Evolutionary conservation across 768 basidiomycete species (phyloP).

Genomic region (Pleurotus giganteus): DNA sequence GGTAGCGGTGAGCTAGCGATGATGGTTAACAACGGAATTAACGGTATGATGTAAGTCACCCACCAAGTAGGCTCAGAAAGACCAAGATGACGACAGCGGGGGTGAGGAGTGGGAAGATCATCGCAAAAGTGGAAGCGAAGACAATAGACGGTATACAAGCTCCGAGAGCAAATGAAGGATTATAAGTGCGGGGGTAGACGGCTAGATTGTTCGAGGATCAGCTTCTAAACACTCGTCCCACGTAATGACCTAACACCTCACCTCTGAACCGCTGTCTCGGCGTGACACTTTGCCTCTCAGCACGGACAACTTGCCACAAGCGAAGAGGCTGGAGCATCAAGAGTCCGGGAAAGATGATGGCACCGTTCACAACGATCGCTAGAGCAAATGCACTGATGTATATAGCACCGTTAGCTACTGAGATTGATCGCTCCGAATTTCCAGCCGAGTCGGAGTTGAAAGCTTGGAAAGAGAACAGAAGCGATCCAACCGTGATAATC

Average conservation of each 20-base stretch:
- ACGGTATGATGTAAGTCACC: conserved; percentile 18
- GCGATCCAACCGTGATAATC: conserved; percentile 64
- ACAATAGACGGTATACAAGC: conserved; percentile 67
- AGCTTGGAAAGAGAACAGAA: conserved; percentile 65
- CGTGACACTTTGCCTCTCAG: conserved; percentile 61
- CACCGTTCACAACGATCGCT: conserved; percentile 57
- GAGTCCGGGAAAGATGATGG: conserved; percentile 68
- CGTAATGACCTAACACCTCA: conserved; percentile 32
- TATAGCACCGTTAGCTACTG: conserved; percentile 67
- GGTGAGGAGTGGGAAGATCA: conserved; percentile 76
- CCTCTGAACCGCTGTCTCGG: conserved; percentile 80
- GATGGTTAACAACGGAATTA: neutral
- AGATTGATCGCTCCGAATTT: conserved; percentile 29
- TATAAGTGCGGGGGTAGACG: conserved; percentile 68
- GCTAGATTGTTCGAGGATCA: conserved; percentile 34
- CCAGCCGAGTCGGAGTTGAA: conserved; percentile 35
- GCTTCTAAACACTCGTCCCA: neutral
- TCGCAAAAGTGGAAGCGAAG: conserved; percentile 69
- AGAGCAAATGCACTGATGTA: conserved; percentile 66
- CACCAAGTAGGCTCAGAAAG: conserved; percentile 65
- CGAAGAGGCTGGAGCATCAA: conserved; percentile 71
- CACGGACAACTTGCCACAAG: conserved; percentile 53
- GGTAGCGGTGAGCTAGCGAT: conserved; percentile 68
- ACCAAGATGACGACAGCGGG: conserved; percentile 68
- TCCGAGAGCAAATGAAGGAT: conserved; percentile 64